Evolutionary conservation across 352 stramenopile species (phyloP), one percentile per base, ranked within the genome.

Genomic region (Vaucheria bursata): DNA sequence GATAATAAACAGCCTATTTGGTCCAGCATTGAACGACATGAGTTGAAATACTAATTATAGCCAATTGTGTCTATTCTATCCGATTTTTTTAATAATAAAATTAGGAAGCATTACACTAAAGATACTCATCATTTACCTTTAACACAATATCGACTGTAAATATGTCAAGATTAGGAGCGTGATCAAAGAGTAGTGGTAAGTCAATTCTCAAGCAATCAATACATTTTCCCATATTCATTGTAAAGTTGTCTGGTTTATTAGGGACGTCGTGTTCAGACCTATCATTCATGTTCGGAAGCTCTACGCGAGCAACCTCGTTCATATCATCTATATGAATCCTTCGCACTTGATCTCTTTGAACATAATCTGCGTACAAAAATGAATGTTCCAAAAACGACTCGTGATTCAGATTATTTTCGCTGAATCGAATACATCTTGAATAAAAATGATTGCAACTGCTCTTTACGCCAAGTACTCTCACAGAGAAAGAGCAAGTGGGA

Each of bases 141-240:
- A 82, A 66, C 3, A 80, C 33, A 25, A 84, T 5, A 40, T 75
- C 65, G 8, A 39, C 49, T 4, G 74, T 82, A 45, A 82, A 84
- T 38, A 84, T 84, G 31, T 74, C 64, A 12, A 84, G 49, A 29
- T 49, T 31, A n/a, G 79, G 79, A n/a, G 68, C 35, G 3, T 36
- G 31, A 0, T 77, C 75, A 40, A 84, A 84, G 68, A 84, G 79
- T 6, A 70, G 25, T 3, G 75, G 67, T 8, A 84, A 65, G 31
- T 84, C 79, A 32, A 45, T 59, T 3, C 39, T 33, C n/a, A 84
- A 59, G 35, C 68, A 72, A 34, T 84, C 79, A 38, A 84, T 38
- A 5, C 70, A 72, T 32, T 72, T 36, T 8, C 79, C 79, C 1
- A 84, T 36, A 40, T 84, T 84, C 31, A 84, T 50, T n/a, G 67